A percentile compares a stretch with the other conserved stretches of the same genome.
Evolutionary conservation across 1,139 yeast genomes (phyloP).

Genomic region (Zygosaccharomyces sapae): DNA sequence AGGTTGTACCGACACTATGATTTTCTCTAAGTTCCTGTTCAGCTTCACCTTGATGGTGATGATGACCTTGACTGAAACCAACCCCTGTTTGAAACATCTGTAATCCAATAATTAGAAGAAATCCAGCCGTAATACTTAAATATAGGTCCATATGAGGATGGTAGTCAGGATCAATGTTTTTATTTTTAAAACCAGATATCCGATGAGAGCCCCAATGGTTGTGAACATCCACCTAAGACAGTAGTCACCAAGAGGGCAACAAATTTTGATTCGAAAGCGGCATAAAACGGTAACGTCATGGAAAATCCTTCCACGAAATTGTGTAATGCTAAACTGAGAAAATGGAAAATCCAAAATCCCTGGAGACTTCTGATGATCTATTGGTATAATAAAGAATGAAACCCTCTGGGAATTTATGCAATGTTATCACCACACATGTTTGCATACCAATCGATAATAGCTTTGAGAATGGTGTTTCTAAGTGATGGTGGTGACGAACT

Average conservation of each 20-base stretch:
- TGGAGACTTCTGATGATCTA: slow-evolving; percentile 29
- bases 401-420: slow-evolving; percentile 95
- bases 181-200: slow-evolving; percentile 51
- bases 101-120: slow-evolving; percentile 70
- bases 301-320: slow-evolving; percentile 95
- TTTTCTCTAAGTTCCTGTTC: slow-evolving; percentile 25
- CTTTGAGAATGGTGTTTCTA: slow-evolving; percentile 71
- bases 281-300: slow-evolving; percentile 84
- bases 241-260: slow-evolving; percentile 65
- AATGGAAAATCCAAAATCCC: slow-evolving; percentile 77
- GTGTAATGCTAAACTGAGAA: slow-evolving; percentile 79
- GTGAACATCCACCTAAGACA: slow-evolving; percentile 75
- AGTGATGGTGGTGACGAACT: slow-evolving; percentile 69
- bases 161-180: slow-evolving; percentile 19
- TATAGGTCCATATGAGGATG: slow-evolving; percentile 39
- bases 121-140: slow-evolving; percentile 76
- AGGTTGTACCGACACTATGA: slow-evolving; percentile 35
- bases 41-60: slow-evolving; percentile 33
- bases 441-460: slow-evolving; percentile 82
- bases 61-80: slow-evolving; percentile 37
- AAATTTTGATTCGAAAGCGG: slow-evolving; percentile 59
- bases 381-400: slow-evolving; percentile 59
- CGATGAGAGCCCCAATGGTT: slow-evolving; percentile 86
- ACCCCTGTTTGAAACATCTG: slow-evolving; percentile 63
- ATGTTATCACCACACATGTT: slow-evolving; percentile 79